Evolutionary conservation across 2,329 filamentous ascomycete species (phyloP).

Genomic region (Trichoderma sp.): DNA sequence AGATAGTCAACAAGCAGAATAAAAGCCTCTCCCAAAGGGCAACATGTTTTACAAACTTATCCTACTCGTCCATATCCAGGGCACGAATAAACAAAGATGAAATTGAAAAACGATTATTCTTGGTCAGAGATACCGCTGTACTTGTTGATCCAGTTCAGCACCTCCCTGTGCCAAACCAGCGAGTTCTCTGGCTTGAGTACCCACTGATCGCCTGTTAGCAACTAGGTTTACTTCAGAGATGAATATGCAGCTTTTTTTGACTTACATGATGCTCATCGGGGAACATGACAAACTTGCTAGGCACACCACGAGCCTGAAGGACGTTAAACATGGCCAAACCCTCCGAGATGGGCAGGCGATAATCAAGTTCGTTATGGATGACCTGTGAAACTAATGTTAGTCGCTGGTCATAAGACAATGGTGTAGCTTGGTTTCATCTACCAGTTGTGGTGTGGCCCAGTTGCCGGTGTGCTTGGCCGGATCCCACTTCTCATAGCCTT

Average conservation of each 20-base stretch:
- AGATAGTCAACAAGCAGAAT: background rate
- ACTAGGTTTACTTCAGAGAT: too few relatives aligned
- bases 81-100: background rate
- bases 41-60: constrained; percentile 3
- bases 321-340: constrained; percentile 86
- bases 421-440: constrained; percentile 43
- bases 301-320: constrained; percentile 73
- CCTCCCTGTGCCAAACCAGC: constrained; percentile 85
- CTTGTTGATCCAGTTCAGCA: constrained; percentile 76
- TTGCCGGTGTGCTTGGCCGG: constrained; percentile 65
- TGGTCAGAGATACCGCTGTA: constrained; percentile 53
- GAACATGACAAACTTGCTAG: constrained; percentile 79
- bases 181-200: constrained; percentile 91
- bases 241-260: background rate
- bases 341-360: constrained; percentile 82
- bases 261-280: constrained; percentile 69
- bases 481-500: constrained; percentile 71
- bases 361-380: constrained; percentile 90
- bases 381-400: constrained; percentile 41
- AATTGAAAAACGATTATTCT: background rate
- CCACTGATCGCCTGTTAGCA: constrained; percentile 54
- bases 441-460: constrained; percentile 85
- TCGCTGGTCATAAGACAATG: background rate
- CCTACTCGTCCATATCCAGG: background rate
- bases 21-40: background rate